Evolutionary conservation across 345 rosid genomes (phyloP), one percentile per base, ranked within the genome.

Genomic region (Excoecaria cochinchinensis): DNA sequence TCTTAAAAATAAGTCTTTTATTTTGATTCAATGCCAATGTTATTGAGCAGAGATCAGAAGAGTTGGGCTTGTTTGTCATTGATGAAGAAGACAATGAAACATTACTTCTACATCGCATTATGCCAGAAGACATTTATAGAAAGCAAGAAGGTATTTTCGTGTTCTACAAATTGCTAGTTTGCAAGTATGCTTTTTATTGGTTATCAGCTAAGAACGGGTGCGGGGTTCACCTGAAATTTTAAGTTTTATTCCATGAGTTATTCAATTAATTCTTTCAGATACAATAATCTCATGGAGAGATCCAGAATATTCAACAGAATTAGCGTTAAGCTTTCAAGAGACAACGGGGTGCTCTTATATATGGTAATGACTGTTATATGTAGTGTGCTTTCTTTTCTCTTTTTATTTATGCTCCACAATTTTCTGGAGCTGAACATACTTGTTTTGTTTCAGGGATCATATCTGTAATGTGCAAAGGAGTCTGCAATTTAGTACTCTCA

Each of bases 261-360:
- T 70, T 46, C 44, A 12, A 44, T 67, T 67, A 71, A 47, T 76
- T 13, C 76, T 66, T 76, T 64, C 88, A 96, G 99, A 93, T 82
- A 93, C 95, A 52, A 96, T 96, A 72, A 96, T 96, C 81, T 91
- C 98, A 22, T 96, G 98, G 99, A 90, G 95, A 89, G 98, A 96
- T 78, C 93, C 97, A 13, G 99, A 93, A 47, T 87, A 77, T 71
- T 85, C 91, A 70, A 88, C 97, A 16, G 99, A 96, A 82, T 80
- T 96, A 84, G 99, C 99, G 44, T 89, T 93, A 77, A 93, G 99
- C 83, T 96, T 96, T 82, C 98, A 96, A 83, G 99, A 96, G 85
- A 85, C 90, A 53, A 83, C 91, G 6, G 98, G 99, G 61, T 96
- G 99, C 85, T 86, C 98, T 56, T 96, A 89, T 67, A 89, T 96